Base-by-base conservation (phyloP, 345 rosid species). In the Hypericum perforatum region DNA sequence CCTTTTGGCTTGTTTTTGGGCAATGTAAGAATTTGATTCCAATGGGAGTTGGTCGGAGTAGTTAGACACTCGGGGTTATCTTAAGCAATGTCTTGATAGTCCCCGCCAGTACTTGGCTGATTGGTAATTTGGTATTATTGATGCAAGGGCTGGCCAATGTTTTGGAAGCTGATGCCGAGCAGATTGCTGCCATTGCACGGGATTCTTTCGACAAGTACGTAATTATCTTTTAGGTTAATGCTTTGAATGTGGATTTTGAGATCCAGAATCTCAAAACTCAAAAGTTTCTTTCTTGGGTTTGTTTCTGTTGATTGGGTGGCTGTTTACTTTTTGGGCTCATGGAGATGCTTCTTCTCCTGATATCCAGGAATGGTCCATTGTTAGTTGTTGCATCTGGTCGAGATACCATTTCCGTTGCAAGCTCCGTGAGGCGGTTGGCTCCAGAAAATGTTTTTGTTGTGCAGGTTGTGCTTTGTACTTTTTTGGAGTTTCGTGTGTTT, bases 311-410 rank as follows among this genome's bases (percentile, higher is more conserved):
- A n/a, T n/a, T n/a, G n/a, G n/a, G n/a, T n/a, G n/a, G n/a, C n/a
- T n/a, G n/a, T n/a, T n/a, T n/a, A n/a, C n/a, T n/a, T n/a, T n/a
- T n/a, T n/a, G n/a, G n/a, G n/a, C n/a, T n/a, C n/a, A n/a, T n/a
- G n/a, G 5, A 9, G 13, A 12, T 37, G 29, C 53, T 9, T 22
- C 22, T 39, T 37, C 40, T 53, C 22, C 45, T 41, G 44, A 11
- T 7, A 11, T 59, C 9, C 62, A 67, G 71, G 54, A 62, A 67
- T 36, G 71, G 71, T 6, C 71, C 71, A 7, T 32, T 56, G 16
- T 67, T 67, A 62, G 62, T 67, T 43, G 62, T 67, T 44, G 66
- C 71, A 11, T 61, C 71, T 3, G 71, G 71, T 7, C 32, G 66
- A 45, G 71, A 67, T 37, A 67, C 71, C 37, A 56, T 67, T 61